Base-by-base conservation (phyloP, 2,329 filamentous ascomycete genomes). In the Sphaerulina musiva region DNA sequence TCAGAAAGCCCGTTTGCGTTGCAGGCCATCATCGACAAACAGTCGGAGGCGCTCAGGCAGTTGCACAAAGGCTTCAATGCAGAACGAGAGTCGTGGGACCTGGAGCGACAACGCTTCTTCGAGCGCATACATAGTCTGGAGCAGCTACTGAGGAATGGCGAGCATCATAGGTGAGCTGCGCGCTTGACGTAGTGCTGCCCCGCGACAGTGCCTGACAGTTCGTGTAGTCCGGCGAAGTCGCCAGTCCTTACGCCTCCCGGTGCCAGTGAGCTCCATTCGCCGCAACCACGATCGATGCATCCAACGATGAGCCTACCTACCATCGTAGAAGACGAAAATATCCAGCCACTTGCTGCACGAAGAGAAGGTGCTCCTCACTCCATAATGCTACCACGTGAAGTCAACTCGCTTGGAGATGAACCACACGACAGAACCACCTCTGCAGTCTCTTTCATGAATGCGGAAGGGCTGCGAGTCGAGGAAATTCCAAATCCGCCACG, bases 41-140 rank as follows among this genome's bases (percentile, higher is more conserved):
- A 70, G 58, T 54, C 64, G 11, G 61, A 64, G 45, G 65, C 68
- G 6, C 59, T 71, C 14, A 51, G 61, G 29, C 55, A 64, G 49
- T 60, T 69, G 23, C 66, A 70, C 54, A 62, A 64, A 36, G 68
- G 68, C 0, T 71, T 71, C 50, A 64, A 64, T 9, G 66, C 65
- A 2, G 69, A 71, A 57, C 54, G 68, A 34, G 60, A 69, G 42
- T 60, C 63, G 11, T 71, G 69, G 69, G 56, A 60, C 11, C 50
- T 68, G 55, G 68, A 71, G 58, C 62, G 60, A 45, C 61, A 67
- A 32, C 59, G 63, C 40, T 52, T 70, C 43, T 62, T 67, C 31
- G 62, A 66, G 49, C 64, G 69, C 48, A 68, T 71, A 26, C 59
- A 60, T n/a, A 65, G 60, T 23, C 56, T 71, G 50, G 69, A 71